Evolutionary conservation across 2,329 filamentous ascomycete genomes (phyloP), one percentile per base, ranked within the genome.

Genomic region (Colletotrichum theobromicola): DNA sequence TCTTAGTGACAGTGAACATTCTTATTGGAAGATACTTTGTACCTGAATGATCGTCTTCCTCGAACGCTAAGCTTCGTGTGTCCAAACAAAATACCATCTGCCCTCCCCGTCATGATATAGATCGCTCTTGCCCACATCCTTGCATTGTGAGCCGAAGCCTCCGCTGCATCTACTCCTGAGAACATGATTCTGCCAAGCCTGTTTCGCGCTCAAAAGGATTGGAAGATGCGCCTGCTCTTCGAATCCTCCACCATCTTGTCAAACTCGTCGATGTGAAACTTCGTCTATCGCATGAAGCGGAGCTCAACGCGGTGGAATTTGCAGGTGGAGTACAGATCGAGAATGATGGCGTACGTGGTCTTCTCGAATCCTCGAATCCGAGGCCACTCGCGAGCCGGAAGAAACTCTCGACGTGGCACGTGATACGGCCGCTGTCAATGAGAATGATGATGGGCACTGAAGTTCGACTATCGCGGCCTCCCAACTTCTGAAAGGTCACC

Each of bases 301-400:
- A 21, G 42, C n/a, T 50, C 42, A 0, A 50, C 42, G 42, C 42
- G 42, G 10, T n/a, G 6, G n/a, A 50, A 50, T 0, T 10, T 50
- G 42, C 42, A 50, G n/a, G 5, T 21, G 42, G 10, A 13, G 42
- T 50, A n/a, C 10, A 50, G 42, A 50, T 50, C 42, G 42, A 50
- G n/a, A 50, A 50, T 13, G 42, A 50, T 21, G 42, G 4, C n/a
- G 0, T 50, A 21, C 0, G 42, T 50, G 0, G 42, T 21, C n/a
- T 50, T 50, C 4, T n/a, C 24, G 42, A 50, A 50, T 21, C n/a
- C 4, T n/a, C 24, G 42, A 50, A 50, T 21, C n/a, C 42, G 2
- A 50, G 0, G 1, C 10, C 2, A 1, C 42, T 4, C n/a, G 13
- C n/a, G 10, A 21, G 10, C n/a, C n/a, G 42, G 5, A 50, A 6